A percentile compares a stretch with the other conserved stretches of the same genome.
Evolutionary conservation across 108 stramenopile species (phyloP).

Genomic region (Nitzschia sp.): DNA sequence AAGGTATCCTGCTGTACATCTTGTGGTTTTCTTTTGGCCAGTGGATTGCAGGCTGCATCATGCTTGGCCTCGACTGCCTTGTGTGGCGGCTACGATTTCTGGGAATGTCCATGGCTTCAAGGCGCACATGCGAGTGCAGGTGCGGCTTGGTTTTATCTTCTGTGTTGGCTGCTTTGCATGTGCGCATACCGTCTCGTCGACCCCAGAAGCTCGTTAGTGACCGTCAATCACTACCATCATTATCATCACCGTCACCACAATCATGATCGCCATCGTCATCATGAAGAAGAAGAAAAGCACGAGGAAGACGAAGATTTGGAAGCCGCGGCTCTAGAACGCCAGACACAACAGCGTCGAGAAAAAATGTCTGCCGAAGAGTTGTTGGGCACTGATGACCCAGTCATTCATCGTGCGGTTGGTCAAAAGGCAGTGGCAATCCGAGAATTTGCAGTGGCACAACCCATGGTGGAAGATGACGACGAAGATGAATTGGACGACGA

Average conservation of each 20-base stretch:
- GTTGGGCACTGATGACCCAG: slow-evolving; percentile 12
- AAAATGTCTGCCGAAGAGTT: slow-evolving; percentile 18
- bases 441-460: not conserved
- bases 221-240: not conserved
- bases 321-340: not conserved
- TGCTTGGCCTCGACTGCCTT: slow-evolving; percentile 6
- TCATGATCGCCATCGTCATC: slow-evolving; percentile 16
- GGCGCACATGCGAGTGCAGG: slow-evolving; percentile 19
- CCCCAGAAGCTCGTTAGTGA: not conserved
- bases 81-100: slow-evolving; percentile 4
- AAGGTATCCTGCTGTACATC: not conserved
- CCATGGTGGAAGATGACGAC: slow-evolving; percentile 1
- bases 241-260: slow-evolving; percentile 1
- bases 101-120: slow-evolving; percentile 19
- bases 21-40: slow-evolving; percentile 15
- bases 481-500: not conserved
- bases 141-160: slow-evolving; percentile 9
- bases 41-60: slow-evolving; percentile 8
- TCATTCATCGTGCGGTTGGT: slow-evolving; percentile 11
- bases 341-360: not conserved
- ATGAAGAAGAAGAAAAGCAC: not conserved
- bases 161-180: slow-evolving; percentile 10
- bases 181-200: not conserved
- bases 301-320: not conserved
- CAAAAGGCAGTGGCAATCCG: slow-evolving; percentile 5